Percentiles rank a stretch among this genome's conserved stretches.
Conservation (phyloP, 768 basidiomycete genomes). For the Trametes maxima region DNA sequence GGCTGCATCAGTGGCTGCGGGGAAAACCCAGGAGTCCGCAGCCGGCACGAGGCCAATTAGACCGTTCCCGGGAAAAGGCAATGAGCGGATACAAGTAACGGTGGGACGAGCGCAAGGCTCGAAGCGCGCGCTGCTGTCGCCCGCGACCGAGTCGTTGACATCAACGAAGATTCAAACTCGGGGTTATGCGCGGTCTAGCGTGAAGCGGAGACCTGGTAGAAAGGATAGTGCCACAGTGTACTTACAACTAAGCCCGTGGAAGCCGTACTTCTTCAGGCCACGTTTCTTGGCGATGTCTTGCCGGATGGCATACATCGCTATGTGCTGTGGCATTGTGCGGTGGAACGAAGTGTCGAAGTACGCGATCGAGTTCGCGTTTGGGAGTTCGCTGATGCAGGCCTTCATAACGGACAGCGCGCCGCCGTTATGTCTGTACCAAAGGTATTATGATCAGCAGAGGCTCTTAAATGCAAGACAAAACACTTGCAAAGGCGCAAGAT, state of each 20-base stretch:
- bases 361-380: conserved; percentile 71
- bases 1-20: background rate
- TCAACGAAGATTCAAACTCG: too few relatives aligned
- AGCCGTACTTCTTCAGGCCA: conserved; percentile 87
- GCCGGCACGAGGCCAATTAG: too few relatives aligned
- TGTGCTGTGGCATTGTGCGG: conserved; percentile 69
- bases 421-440: conserved; percentile 55
- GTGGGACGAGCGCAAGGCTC: background rate
- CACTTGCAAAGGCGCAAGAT: conserved; percentile 78
- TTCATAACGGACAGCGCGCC: conserved; percentile 61
- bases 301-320: conserved; percentile 79
- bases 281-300: conserved; percentile 59
- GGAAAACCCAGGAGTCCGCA: background rate
- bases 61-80: background rate
- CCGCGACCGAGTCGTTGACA: too few relatives aligned
- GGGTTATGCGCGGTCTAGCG: too few relatives aligned
- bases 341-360: conserved; percentile 92
- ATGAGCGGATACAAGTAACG: background rate
- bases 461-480: background rate
- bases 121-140: too few relatives aligned
- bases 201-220: too few relatives aligned
- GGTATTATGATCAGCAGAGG: background rate
- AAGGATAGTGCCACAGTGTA: background rate
- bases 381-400: conserved; percentile 62
- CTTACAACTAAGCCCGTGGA: conserved; percentile 82